A percentile compares a stretch with the other conserved stretches of the same genome.
Evolutionary conservation across 768 basidiomycete genomes (phyloP).

Genomic region (Amanita rubescens): DNA sequence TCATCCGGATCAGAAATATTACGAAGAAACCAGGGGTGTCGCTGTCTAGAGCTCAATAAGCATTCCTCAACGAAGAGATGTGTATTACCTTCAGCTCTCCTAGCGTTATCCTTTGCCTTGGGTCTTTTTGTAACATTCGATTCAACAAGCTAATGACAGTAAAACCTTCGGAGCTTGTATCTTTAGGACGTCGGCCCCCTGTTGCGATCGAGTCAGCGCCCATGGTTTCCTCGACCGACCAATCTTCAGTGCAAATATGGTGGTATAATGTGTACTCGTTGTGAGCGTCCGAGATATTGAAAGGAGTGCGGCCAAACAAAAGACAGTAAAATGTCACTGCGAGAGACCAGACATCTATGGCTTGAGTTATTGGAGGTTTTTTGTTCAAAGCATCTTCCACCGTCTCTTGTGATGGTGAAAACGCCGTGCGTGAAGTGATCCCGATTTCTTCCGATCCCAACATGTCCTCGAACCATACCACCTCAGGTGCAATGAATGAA

Average conservation of each 20-base stretch:
- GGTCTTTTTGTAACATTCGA: slow-evolving; percentile 35
- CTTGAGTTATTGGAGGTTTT: slow-evolving; percentile 36
- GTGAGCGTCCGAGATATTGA: slow-evolving; percentile 28
- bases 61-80: background rate
- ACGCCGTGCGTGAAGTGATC: slow-evolving; percentile 16
- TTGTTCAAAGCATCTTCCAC: slow-evolving; percentile 13
- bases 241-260: slow-evolving; percentile 35
- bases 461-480: slow-evolving; percentile 32
- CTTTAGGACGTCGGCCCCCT: slow-evolving; percentile 27
- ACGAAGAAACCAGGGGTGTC: slow-evolving; percentile 31
- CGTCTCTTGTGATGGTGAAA: slow-evolving; percentile 13
- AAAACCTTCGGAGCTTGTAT: slow-evolving; percentile 22
- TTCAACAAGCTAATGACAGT: slow-evolving; percentile 28
- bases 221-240: slow-evolving; percentile 30
- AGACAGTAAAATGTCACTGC: slow-evolving; percentile 41
- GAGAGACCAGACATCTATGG: slow-evolving; percentile 41
- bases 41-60: slow-evolving; percentile 16
- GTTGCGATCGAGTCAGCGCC: slow-evolving; percentile 27
- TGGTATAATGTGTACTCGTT: slow-evolving; percentile 33
- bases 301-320: slow-evolving; percentile 38
- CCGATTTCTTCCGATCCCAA: slow-evolving; percentile 10
- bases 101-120: slow-evolving; percentile 24
- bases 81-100: slow-evolving; percentile 26
- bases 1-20: slow-evolving; percentile 26
- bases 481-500: slow-evolving; percentile 37